phyloP scores from a whole-genome alignment of 768 basidiomycete genomes.

The Trametes gibbosa region DNA sequence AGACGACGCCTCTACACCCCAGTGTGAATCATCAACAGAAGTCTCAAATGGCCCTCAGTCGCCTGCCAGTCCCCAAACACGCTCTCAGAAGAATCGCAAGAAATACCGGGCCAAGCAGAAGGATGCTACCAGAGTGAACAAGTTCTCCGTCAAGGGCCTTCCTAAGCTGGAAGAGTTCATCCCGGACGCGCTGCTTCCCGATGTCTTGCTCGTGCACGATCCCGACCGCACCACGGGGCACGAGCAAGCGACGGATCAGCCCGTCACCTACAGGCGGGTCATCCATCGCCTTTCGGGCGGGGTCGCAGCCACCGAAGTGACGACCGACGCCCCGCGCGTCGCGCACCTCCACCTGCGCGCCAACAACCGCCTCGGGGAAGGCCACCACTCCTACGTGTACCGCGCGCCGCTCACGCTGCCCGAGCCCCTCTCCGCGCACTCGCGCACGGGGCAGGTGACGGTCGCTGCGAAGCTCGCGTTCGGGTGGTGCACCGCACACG shows the following conservation, averaged over 20 bases:
- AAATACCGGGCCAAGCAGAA: not conserved
- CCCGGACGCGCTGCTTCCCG: slow-evolving; percentile 26
- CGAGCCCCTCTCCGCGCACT: slow-evolving; percentile 23
- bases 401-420: slow-evolving; percentile 53
- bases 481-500: slow-evolving; percentile 5
- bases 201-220: slow-evolving; percentile 27
- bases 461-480: slow-evolving; percentile 31
- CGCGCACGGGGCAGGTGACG: slow-evolving; percentile 23
- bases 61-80: no score
- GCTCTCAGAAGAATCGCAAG: not conserved
- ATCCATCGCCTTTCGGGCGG: slow-evolving; percentile 3
- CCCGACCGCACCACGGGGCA: slow-evolving; percentile 3
- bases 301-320: not conserved
- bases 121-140: not conserved
- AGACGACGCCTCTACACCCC: no score
- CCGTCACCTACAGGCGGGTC: slow-evolving; percentile 22
- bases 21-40: no score
- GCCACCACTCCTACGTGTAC: slow-evolving; percentile 54
- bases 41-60: no score
- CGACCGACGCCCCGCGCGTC: not conserved
- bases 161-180: slow-evolving; percentile 30
- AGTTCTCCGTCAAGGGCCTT: slow-evolving; percentile 13
- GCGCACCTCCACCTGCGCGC: slow-evolving; percentile 52
- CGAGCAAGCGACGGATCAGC: not conserved
- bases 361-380: slow-evolving; percentile 35